phyloP scores from a whole-genome alignment of 192 early-diverging fungal species.

The Entophlyctis luteolus region DNA sequence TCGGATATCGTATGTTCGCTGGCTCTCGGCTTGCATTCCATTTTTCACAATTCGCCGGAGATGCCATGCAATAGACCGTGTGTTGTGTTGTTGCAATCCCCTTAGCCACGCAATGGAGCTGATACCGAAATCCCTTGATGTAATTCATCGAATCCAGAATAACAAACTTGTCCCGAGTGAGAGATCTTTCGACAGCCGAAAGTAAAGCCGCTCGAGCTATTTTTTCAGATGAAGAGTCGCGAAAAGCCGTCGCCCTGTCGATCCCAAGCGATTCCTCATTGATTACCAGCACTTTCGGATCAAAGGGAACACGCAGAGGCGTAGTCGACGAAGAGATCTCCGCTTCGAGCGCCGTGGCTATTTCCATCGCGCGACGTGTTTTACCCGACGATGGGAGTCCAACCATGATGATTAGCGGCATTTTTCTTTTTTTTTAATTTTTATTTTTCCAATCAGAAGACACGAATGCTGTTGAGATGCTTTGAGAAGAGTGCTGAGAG shows the following conservation, averaged over 20 bases:
- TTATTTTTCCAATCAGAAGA: too few relatives aligned
- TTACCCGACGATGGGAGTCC: constrained; percentile 92
- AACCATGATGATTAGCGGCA: constrained; percentile 88
- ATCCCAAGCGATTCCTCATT: constrained; percentile 76
- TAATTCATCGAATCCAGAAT: constrained; percentile 95
- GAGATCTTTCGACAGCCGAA: constrained; percentile 82
- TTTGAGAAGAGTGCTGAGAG: too few relatives aligned
- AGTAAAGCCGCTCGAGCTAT: constrained; percentile 76
- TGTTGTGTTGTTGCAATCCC: constrained; percentile 17
- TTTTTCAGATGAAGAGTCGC: constrained; percentile 73
- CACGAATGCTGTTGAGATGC: too few relatives aligned
- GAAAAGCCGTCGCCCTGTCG: constrained; percentile 56
- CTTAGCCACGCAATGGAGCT: constrained; percentile 85
- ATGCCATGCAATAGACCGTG: constrained; percentile 25
- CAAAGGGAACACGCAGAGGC: not conserved
- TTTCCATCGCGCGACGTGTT: constrained; percentile 70
- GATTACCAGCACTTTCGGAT: constrained; percentile 56
- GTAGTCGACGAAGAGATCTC: constrained; percentile 24
- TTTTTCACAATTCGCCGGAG: constrained; percentile 24
- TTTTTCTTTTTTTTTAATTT: too few relatives aligned
- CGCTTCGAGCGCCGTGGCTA: constrained; percentile 56
- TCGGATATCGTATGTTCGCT: constrained; percentile 26
- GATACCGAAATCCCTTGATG: constrained; percentile 98
- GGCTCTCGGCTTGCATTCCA: constrained; percentile 29
- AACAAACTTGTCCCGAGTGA: constrained; percentile 80